Evolutionary conservation across 257 asterid species (phyloP).

Genomic region (Penstemon davidsonii): DNA sequence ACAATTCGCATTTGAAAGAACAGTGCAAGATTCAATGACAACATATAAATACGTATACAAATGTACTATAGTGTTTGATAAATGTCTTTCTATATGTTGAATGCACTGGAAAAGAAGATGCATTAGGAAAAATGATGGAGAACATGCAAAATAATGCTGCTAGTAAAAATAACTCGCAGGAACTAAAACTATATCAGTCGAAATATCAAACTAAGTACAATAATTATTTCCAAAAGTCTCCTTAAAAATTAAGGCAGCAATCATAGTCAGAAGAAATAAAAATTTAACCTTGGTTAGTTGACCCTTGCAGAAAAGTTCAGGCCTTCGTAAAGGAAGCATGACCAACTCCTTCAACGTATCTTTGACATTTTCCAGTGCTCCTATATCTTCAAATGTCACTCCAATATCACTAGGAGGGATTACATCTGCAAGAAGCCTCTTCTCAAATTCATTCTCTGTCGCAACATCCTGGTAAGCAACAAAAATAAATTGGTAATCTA

Average conservation of each 20-base stretch:
- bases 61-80: not conserved
- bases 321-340: constrained; percentile 92
- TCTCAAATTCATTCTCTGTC: constrained; percentile 75
- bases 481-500: constrained; percentile 24
- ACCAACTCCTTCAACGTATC: constrained; percentile 88
- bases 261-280: constrained; percentile 2
- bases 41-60: constrained; percentile 7
- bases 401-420: constrained; percentile 81
- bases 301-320: constrained; percentile 90
- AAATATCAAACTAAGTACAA: constrained; percentile 16
- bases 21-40: not conserved
- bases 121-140: not conserved
- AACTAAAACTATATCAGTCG: constrained; percentile 17
- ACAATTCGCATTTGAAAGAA: constrained; percentile 16
- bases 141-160: not conserved
- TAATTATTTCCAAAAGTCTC: not conserved
- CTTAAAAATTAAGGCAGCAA: not conserved
- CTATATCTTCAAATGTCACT: constrained; percentile 91
- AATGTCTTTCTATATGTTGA: constrained; percentile 4
- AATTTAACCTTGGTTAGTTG: constrained; percentile 69
- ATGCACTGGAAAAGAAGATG: constrained; percentile 5
- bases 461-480: constrained; percentile 60
- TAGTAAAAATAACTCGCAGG: not conserved
- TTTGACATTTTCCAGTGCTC: constrained; percentile 88
- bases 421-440: constrained; percentile 77